phyloP scores from a whole-genome alignment of 2,329 filamentous ascomycete genomes.

The Penicillium capsulatum region DNA sequence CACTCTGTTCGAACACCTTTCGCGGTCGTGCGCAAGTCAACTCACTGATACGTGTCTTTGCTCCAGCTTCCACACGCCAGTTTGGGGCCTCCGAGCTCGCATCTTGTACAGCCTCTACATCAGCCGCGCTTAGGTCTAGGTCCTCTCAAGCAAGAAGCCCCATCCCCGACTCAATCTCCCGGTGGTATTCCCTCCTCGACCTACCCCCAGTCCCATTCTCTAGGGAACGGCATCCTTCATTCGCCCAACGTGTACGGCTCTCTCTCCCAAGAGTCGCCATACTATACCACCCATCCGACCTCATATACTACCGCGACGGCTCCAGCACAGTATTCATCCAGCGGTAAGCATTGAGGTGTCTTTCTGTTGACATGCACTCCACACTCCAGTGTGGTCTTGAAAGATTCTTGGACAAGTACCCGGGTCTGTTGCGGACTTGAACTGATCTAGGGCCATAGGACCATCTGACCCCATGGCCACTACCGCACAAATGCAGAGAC shows the following conservation, averaged over 20 bases:
- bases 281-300: conserved; percentile 74
- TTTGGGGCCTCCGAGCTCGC: conserved; percentile 29
- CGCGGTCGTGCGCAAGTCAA: conserved; percentile 4
- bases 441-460: conserved; percentile 61
- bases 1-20: conserved; percentile 14
- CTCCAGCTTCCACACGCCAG: conserved; percentile 32
- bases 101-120: conserved; percentile 27
- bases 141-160: conserved; percentile 44
- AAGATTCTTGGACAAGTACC: too few species aligned
- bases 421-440: conserved; percentile 34
- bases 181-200: conserved; percentile 28
- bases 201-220: conserved; percentile 28
- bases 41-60: conserved; percentile 19
- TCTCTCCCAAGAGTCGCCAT: conserved; percentile 63
- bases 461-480: conserved; percentile 66
- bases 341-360: conserved; percentile 61
- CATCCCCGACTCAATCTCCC: conserved; percentile 59
- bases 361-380: neutral
- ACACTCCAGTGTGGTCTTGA: too few species aligned
- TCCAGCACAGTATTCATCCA: conserved; percentile 78
- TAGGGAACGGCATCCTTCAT: conserved; percentile 45
- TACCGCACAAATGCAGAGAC: conserved; percentile 61
- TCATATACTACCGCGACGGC: conserved; percentile 79
- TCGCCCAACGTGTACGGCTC: conserved; percentile 63
- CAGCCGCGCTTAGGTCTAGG: conserved; percentile 29